phyloP scores from a whole-genome alignment of 2,329 filamentous ascomycete genomes.

The Knufia fluminis region DNA sequence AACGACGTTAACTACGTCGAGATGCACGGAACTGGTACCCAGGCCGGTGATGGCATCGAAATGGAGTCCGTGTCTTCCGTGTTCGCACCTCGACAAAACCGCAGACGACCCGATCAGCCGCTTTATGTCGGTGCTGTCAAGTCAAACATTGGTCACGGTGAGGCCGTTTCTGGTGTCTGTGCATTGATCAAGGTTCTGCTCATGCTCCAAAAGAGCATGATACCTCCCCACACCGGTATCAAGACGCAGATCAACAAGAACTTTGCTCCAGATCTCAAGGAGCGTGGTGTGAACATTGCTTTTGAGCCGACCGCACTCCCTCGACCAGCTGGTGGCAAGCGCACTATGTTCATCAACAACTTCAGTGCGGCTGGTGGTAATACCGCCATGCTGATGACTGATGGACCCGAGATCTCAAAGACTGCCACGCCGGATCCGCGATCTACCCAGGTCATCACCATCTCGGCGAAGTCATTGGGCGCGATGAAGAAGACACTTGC shows the following conservation, averaged over 20 bases:
- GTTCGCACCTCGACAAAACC: constrained; percentile 26
- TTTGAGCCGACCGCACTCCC: constrained; percentile 37
- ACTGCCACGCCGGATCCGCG: constrained; percentile 42
- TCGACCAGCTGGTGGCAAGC: constrained; percentile 25
- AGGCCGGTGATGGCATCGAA: constrained; percentile 33
- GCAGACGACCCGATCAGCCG: constrained; percentile 26
- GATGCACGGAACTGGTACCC: constrained; percentile 35
- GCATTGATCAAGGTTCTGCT: constrained; percentile 53
- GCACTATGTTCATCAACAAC: constrained; percentile 50
- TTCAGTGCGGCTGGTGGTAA: constrained; percentile 65
- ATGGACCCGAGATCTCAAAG: constrained; percentile 38
- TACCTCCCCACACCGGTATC: constrained; percentile 60
- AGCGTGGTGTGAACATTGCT: constrained; percentile 29
- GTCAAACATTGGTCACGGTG: constrained; percentile 40
- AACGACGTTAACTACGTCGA: constrained; percentile 31
- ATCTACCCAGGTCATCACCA: constrained; percentile 47
- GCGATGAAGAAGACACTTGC: constrained; percentile 48
- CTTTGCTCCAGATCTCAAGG: constrained; percentile 28
- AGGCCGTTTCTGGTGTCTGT: constrained; percentile 28
- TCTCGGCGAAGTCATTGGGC: constrained; percentile 46
- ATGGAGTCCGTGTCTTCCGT: constrained; percentile 30
- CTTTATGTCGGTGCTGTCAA: constrained; percentile 29
- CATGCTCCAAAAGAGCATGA: constrained; percentile 54
- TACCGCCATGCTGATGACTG: constrained; percentile 57
- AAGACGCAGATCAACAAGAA: constrained; percentile 38